These are phyloP conservation scores for Sicyos baderoa DNA, from an alignment of 306 rosid genomes.

Conservation along the genomic window DNA sequence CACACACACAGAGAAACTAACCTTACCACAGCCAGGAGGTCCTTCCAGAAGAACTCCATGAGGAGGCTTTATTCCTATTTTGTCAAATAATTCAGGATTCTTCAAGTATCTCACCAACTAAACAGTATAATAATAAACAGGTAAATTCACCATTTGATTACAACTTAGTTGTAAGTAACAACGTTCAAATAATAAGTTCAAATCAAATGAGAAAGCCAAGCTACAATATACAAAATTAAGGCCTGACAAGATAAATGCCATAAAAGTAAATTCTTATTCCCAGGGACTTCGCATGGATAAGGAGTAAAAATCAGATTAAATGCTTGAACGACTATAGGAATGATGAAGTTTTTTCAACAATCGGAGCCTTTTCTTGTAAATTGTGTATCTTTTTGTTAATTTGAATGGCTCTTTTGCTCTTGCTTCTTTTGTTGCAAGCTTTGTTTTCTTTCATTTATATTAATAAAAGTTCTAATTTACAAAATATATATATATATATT, in stretches of 20 bases:
- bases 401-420: background rate
- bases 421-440: background rate
- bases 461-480: background rate
- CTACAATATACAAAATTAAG: background rate
- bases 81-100: conserved; percentile 91
- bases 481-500: too few species aligned
- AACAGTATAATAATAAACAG: conserved; percentile 27
- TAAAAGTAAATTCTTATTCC: conserved; percentile 4
- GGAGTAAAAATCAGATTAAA: background rate
- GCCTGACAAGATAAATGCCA: background rate
- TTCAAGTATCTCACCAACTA: conserved; percentile 97
- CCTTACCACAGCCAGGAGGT: conserved; percentile 99
- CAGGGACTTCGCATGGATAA: background rate
- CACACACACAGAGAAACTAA: conserved; percentile 25
- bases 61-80: conserved; percentile 95
- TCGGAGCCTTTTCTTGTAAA: background rate
- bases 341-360: background rate
- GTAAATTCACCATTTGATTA: background rate
- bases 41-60: conserved; percentile 98
- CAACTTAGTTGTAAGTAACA: background rate
- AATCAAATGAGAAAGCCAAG: background rate
- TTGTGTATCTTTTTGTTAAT: background rate
- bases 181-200: background rate
- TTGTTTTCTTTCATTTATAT: background rate
- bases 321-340: background rate